Evolutionary conservation across 225 moss, liverwort and hornwort genomes (phyloP).

Genomic region (Pleurozium schreberi): DNA sequence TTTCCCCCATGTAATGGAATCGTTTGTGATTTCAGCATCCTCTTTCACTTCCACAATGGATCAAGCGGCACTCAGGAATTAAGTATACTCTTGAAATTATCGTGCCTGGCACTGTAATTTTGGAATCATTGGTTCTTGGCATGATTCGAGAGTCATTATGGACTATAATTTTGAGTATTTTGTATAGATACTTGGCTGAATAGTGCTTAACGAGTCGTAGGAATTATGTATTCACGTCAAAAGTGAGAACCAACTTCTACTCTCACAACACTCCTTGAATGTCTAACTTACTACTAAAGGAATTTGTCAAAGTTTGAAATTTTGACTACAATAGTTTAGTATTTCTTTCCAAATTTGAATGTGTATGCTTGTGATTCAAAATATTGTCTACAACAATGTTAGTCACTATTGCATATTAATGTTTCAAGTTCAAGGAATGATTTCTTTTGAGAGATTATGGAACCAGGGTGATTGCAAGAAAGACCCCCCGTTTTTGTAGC

Average conservation of each 20-base stretch:
- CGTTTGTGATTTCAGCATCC: background rate
- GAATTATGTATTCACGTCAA: background rate
- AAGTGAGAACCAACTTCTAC: background rate
- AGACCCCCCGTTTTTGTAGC: no score
- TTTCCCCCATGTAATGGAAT: background rate
- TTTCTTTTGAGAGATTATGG: background rate
- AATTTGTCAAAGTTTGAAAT: background rate
- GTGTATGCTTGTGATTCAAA: background rate
- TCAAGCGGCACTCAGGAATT: background rate
- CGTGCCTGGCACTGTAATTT: no score
- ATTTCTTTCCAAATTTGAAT: background rate
- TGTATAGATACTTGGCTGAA: no score
- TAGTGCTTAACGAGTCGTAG: no score
- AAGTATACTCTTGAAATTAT: no score
- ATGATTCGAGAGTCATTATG: no score
- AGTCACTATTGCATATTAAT: background rate
- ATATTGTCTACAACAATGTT: background rate
- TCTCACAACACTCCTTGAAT: background rate
- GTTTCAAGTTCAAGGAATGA: background rate
- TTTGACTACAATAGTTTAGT: background rate
- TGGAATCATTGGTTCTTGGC: no score
- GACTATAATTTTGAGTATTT: no score
- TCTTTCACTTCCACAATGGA: background rate
- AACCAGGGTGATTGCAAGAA: no score
- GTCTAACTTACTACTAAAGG: background rate